A percentile compares a stretch with the other conserved stretches of the same genome.
These are phyloP conservation scores for Trichoderma asperellum DNA, from an alignment of 2,329 filamentous ascomycete genomes.

Conservation along the genomic window DNA sequence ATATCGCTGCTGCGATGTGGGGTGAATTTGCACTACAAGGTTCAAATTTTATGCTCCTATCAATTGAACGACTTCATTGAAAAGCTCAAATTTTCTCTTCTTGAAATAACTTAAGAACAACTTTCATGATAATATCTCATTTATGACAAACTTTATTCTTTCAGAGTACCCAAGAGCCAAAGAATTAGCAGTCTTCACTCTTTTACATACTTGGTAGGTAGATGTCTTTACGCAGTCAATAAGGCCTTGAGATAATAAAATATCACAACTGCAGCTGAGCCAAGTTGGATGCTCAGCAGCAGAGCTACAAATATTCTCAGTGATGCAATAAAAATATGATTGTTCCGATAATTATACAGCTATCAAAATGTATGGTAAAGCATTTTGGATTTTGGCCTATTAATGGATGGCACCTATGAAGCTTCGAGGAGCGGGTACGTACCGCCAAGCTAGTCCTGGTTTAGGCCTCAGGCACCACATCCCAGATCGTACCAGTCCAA, in stretches of 20 bases:
- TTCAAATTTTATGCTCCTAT: background rate
- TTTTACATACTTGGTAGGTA: too few species aligned
- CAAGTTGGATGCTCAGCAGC: too few species aligned
- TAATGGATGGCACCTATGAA: background rate
- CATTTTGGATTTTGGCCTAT: background rate
- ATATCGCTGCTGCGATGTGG: background rate
- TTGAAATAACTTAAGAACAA: background rate
- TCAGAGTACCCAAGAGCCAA: too few species aligned
- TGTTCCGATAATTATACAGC: background rate
- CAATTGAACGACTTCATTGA: background rate
- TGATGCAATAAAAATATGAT: background rate
- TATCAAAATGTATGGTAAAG: background rate
- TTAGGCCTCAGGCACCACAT: constrained; percentile 22
- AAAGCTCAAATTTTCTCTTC: background rate
- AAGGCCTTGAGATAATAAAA: too few species aligned
- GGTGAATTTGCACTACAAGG: background rate
- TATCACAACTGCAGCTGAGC: too few species aligned
- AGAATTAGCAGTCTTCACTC: too few species aligned
- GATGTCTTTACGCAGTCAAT: too few species aligned
- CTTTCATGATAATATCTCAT: background rate
- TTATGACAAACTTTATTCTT: too few species aligned
- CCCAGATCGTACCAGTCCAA: constrained; percentile 6
- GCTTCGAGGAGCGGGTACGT: background rate
- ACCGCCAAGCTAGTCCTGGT: constrained; percentile 3
- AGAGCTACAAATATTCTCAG: too few species aligned